A percentile compares a stretch with the other conserved stretches of the same genome.
Conservation (phyloP, 139 green algal species). For the Closterium sp. region DNA sequence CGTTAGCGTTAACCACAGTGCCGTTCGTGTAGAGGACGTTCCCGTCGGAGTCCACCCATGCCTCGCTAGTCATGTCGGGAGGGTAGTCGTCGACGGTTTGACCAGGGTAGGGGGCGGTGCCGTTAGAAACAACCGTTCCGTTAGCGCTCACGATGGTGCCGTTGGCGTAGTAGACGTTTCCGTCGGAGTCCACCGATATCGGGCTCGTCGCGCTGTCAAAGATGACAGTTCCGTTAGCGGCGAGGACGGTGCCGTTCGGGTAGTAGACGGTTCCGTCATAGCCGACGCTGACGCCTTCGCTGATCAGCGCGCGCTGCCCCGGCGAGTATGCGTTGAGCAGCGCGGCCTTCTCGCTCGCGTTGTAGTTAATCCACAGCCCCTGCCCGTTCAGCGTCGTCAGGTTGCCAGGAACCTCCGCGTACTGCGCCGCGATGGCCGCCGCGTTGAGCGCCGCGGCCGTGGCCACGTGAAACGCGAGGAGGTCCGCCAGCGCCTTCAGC, state of each 20-base stretch:
- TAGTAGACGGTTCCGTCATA: neutral
- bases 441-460: neutral
- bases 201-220: neutral
- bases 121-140: neutral
- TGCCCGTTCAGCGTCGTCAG: neutral
- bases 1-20: too few species aligned
- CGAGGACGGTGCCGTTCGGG: neutral
- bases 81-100: too few species aligned
- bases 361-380: neutral
- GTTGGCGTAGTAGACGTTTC: neutral
- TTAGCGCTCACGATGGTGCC: neutral
- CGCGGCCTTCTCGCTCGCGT: neutral
- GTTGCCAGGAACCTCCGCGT: neutral
- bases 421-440: neutral
- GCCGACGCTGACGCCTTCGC: neutral
- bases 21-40: too few species aligned
- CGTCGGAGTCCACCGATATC: neutral
- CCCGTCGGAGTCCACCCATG: too few species aligned
- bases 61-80: too few species aligned
- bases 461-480: neutral
- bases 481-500: neutral
- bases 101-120: neutral
- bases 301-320: neutral
- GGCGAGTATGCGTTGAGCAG: neutral
- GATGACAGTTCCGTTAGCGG: neutral